Evolutionary conservation across 176 grass and related monocot genomes (phyloP).

Genomic region (Cymbopogon citratus): DNA sequence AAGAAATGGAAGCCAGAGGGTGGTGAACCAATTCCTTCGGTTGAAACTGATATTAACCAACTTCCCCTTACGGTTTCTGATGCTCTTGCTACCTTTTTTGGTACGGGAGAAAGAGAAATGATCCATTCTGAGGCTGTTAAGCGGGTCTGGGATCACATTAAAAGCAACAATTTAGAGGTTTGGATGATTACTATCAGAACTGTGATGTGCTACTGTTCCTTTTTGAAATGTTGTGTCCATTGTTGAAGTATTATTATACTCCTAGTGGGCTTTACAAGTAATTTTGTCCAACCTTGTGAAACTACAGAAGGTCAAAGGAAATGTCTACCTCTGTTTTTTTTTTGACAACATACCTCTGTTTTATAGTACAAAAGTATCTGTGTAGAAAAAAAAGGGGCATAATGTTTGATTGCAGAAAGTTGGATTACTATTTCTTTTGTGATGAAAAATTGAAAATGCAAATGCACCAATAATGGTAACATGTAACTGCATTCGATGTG

Average conservation of each 20-base stretch:
- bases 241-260: not conserved
- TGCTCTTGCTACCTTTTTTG: slow-evolving; percentile 75
- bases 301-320: not conserved
- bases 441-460: slow-evolving; percentile 28
- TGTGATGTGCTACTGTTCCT: slow-evolving; percentile 9
- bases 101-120: slow-evolving; percentile 82
- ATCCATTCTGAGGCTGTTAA: slow-evolving; percentile 61
- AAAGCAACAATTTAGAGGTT: slow-evolving; percentile 88
- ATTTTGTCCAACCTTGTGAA: slow-evolving; percentile 6
- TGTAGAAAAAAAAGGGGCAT: not conserved
- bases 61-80: slow-evolving; percentile 60
- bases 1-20: slow-evolving; percentile 64
- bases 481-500: not conserved
- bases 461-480: not conserved
- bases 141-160: slow-evolving; percentile 94
- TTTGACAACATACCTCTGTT: too few relatives aligned
- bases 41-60: slow-evolving; percentile 41
- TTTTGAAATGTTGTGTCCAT: not conserved
- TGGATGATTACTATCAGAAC: slow-evolving; percentile 22
- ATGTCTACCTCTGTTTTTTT: too few relatives aligned
- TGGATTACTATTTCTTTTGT: not conserved
- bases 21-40: slow-evolving; percentile 39
- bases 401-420: not conserved
- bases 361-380: not conserved
- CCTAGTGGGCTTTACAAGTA: not conserved